These are phyloP conservation scores for Solanum hybrid DNA, from an alignment of 305 asterid species.

Conservation along the genomic window DNA sequence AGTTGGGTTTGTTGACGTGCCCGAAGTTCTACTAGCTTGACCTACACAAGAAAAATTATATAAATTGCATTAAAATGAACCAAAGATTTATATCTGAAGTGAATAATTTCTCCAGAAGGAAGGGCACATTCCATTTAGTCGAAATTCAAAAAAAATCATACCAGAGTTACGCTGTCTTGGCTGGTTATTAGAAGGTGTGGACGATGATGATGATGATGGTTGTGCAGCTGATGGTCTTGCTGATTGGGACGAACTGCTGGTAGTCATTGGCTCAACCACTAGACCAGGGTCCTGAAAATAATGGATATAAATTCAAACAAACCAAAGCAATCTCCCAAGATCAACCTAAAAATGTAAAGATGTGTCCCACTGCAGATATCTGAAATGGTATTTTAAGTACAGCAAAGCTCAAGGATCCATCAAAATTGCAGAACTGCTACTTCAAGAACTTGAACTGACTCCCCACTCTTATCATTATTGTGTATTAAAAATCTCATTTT, in stretches of 20 bases:
- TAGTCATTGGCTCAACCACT: conserved; percentile 74
- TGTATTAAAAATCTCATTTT: not conserved
- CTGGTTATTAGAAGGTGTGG: conserved; percentile 31
- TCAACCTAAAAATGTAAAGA: not conserved
- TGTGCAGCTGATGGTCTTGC: conserved; percentile 43
- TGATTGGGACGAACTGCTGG: conserved; percentile 47
- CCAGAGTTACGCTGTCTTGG: conserved; percentile 52
- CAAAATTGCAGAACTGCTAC: not conserved
- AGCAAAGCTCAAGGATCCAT: not conserved
- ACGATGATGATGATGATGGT: conserved; percentile 28
- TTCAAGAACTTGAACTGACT: not conserved
- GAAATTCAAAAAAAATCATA: conserved; percentile 1
- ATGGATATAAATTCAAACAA: not conserved
- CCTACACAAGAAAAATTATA: conserved; percentile 28
- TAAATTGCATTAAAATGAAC: not conserved
- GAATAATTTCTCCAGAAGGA: not conserved
- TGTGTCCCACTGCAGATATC: not conserved
- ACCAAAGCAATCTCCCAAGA: not conserved
- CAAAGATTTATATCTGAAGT: not conserved
- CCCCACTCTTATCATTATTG: not conserved
- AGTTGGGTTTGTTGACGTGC: conserved; percentile 47
- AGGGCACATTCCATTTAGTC: not conserved
- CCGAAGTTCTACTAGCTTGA: conserved; percentile 62
- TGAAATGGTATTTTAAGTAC: not conserved
- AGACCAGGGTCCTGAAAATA: conserved; percentile 63